Base-by-base conservation (phyloP, 2,329 filamentous ascomycete species). In the Keithomyces neogunnii region DNA sequence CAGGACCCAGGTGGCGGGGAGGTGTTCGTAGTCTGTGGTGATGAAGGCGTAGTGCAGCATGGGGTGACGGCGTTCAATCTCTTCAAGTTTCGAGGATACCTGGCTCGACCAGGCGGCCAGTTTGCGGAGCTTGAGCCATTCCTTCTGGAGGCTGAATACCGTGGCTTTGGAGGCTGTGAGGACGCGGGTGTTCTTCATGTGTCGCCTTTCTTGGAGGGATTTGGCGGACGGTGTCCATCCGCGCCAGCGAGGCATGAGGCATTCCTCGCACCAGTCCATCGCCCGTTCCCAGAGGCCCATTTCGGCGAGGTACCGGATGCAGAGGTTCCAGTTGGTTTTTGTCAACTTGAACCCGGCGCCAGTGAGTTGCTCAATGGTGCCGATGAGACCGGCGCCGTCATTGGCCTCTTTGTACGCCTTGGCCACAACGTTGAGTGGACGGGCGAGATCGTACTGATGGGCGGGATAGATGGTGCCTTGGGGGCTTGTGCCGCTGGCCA, bases 311-410 rank as follows among this genome's bases (percentile, higher is more conserved):
- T 76, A 68, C 59, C 86, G 81, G 51, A 96, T 77, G 56, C 88
- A 84, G 48, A 79, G 75, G 63, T 95, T 93, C 89, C 89, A 95
- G 58, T 88, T 90, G 59, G 77, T 78, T 63, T 80, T 84, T 61
- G 89, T 85, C 52, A 96, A 68, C 31, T 73, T 71, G 70, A 92
- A 96, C 9, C 91, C 92, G 40, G 77, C 74, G 1, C 65, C 63
- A 7, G 80, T 71, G 9, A 91, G 71, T n/a, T 76, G 66, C 28
- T 73, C 66, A 31, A 90, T 65, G 13, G 79, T 67, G 6, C 69
- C 53, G 4, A 73, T 62, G 10, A 88, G 69, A 26, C 72, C 75
- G 9, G 67, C 62, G 5, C 69, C 60, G 55, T 82, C 67, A 5
- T 65, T 58, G 51, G 66, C 62, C 10, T 67, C 65, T 13, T 68